These are phyloP conservation scores for Bruguiera sexangula DNA, from an alignment of 345 rosid species.

Conservation along the genomic window DNA sequence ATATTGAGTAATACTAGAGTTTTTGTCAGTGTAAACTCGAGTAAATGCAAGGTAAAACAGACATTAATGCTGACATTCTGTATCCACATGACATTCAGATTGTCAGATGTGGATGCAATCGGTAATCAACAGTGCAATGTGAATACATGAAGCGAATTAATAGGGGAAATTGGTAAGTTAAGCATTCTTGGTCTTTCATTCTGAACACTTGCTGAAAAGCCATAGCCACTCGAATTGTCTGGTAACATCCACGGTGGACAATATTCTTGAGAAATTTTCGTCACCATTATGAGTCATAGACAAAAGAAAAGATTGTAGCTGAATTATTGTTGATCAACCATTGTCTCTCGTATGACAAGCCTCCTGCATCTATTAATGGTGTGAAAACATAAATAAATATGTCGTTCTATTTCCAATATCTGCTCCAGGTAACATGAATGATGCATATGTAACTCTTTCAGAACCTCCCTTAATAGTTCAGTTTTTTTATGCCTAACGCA, in stretches of 20 bases:
- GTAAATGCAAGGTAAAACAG: no score
- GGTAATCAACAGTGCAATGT: neutral
- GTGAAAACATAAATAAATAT: conserved; percentile 62
- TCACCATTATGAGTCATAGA: neutral
- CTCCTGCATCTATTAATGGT: conserved; percentile 76
- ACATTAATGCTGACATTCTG: no score
- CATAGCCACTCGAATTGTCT: conserved; percentile 1
- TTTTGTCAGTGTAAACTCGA: no score
- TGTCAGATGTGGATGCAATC: no score
- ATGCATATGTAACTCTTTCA: conserved; percentile 46
- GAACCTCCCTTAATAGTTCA: conserved; percentile 57
- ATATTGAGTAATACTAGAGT: no score
- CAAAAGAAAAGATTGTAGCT: neutral
- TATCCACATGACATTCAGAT: no score
- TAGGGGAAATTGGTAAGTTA: neutral
- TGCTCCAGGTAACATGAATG: conserved; percentile 54
- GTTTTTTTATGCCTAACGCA: conserved; percentile 47
- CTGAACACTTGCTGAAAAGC: neutral
- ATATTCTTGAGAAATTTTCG: neutral
- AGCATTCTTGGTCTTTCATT: neutral
- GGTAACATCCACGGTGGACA: no score
- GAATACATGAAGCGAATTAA: neutral
- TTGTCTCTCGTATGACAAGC: conserved; percentile 46
- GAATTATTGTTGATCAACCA: conserved; percentile 12
- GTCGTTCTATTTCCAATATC: conserved; percentile 74